Base-by-base conservation (phyloP, 2,329 filamentous ascomycete species). In the Alternaria infectoria region DNA sequence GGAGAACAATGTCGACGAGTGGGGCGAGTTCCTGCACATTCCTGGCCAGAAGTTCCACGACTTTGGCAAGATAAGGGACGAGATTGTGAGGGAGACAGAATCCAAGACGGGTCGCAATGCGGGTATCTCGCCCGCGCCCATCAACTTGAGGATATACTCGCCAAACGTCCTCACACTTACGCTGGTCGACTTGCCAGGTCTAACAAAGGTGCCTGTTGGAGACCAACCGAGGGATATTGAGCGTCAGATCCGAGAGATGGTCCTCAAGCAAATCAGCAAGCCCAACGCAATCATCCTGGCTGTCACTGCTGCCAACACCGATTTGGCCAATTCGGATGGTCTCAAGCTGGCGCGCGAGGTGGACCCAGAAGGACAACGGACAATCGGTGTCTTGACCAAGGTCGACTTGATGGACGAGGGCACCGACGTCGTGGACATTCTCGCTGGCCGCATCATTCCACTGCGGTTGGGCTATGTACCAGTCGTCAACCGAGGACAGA, bases 341-440 rank as follows among this genome's bases (percentile, higher is more conserved):
- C 83, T 99, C 79, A 97, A 99, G 84, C 87, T 99, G 72, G 96
- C 96, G 44, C 89, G 96, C 75, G 95, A 99, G 83, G 96, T 99
- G 45, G 96, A 99, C 75, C 95, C 95, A 4, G 94, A 99, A 80
- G 96, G 96, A 77, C 95, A 98, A 84, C 89, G 96, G 79, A 99
- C 96, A 54, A 99, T 99, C 70, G 96, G 96, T 87, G 96, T 99
- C 66, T 87, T 99, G 74, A 98, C 95, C 73, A 99, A 99, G 87
- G 94, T 99, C 65, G 96, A 99, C 83, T 83, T 99, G 78, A 99
- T 99, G 96, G 96, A 99, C 81, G 93, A 97, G 25, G 96, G 96
- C 59, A 99, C 96, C 57, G 96, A 99, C 77, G 96, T 98, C 45
- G 95, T 99, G 71, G 96, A 99, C 82, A 99, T 99, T 84, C 86